Evolutionary conservation across 2,329 filamentous ascomycete species (phyloP), one percentile per base, ranked within the genome.

Genomic region (Pseudodiploospora longispora): DNA sequence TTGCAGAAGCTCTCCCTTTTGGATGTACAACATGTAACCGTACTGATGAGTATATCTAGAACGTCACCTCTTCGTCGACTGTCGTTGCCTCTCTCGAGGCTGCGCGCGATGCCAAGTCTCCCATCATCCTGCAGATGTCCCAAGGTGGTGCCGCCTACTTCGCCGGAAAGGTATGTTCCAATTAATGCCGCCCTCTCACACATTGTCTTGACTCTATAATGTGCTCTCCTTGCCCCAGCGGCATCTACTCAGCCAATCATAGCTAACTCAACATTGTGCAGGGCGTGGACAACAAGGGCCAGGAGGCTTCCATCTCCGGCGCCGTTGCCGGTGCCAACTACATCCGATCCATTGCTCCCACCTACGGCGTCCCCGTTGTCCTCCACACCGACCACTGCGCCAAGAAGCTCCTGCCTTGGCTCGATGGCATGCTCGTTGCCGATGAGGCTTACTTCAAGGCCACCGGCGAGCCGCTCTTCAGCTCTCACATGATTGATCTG

Each of bases 311-410:
- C 55, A 85, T 98, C 63, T 83, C 83, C 47, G 93, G 93, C 66
- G 76, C 87, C 65, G 71, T 97, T 54, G 90, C 93, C 52, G 90
- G 79, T 58, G 93, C 93, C 57, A 87, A 95, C 75, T 97, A 87
- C 76, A 88, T 96, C 73, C 87, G 90, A 63, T 75, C 85, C 55
- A 72, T 97, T 59, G 88, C 93, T 42, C 87, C 91, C 49, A 58
- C 78, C 57, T 98, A 98, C 71, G 88, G 84, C 57, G 74, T 97
- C 55, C 91, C 91, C 60, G 88, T 95, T 57, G 76, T 97, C 59
- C 82, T 97, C 48, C 90, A 96, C 81, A 94, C 91, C 65, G 93
- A 98, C 69, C 93, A 97, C 78, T 95, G 91, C 72, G 91, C 93
- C 65, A 97, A 97, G 86, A 97, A 97, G 83, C 87, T 97, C 48